Base-by-base conservation (phyloP, 148 eudicot species). In the Bassia scoparia region DNA sequence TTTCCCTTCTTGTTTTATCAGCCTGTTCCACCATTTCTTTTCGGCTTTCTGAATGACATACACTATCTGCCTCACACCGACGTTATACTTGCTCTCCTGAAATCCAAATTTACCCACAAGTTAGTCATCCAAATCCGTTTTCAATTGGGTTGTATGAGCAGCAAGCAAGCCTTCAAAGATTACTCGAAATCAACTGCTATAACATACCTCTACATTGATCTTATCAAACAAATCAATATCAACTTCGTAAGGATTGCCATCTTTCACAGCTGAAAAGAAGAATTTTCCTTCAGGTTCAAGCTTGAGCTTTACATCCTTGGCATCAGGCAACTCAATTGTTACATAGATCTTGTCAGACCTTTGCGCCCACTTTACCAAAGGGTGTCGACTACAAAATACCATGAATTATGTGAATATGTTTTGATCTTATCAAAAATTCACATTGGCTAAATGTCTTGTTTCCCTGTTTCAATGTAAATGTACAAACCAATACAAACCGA, bases 251-350 rank as follows among this genome's bases (percentile, higher is more conserved):
- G 81, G 89, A 16, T 29, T 43, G 20, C 71, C 87, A 70, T 89
- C 90, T 48, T 81, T 82, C 9, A 79, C 71, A 26, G 92, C 95
- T 50, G 95, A 85, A 81, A 89, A 89, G 65, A 52, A 68, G 81
- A 92, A 89, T 37, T 81, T 88, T 3, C 97, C 97, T 53, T 87
- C 92, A 16, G 90, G 97, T 65, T 89, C 92, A 37, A 92, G 81
- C 76, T 89, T 92, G n/a, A 88, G 74, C 72, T 89, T 89, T 29
- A 88, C 87, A 76, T 89, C 87, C 71, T 89, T 86, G 23, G 95
- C 97, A 78, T 89, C 92, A 9, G 97, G 95, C n/a, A 89, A 77
- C 50, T 87, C 90, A 56, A 89, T 69, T 10, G 97, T 92, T 61
- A 92, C 78, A 68, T 76, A 92, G 26, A 92, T 15, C 73, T 79